Evolutionary conservation across 176 grass and related monocot species (phyloP).

Genomic region (Ananas comosus): DNA sequence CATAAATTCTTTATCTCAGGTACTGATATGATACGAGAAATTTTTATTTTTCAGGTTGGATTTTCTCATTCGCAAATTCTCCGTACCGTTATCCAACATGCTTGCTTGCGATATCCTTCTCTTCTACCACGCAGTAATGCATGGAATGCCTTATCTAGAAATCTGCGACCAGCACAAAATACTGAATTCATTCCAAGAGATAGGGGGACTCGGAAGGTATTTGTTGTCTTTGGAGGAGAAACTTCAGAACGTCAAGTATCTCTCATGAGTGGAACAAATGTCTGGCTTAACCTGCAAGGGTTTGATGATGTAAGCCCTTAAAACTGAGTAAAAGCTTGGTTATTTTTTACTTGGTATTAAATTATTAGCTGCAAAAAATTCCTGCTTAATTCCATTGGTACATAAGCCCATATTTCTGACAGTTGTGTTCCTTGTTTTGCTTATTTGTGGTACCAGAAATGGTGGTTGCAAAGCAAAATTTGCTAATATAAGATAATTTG

Average conservation of each 20-base stretch:
- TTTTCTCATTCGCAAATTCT: conserved; percentile 88
- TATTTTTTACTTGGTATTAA: not conserved
- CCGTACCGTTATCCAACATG: conserved; percentile 73
- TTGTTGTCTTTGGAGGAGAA: conserved; percentile 88
- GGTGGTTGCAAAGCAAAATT: not conserved
- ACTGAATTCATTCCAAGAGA: conserved; percentile 24
- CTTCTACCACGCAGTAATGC: conserved; percentile 46
- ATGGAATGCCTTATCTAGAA: conserved; percentile 61
- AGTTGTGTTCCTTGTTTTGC: not conserved
- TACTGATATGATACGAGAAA: not conserved
- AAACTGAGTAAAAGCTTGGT: conserved; percentile 6
- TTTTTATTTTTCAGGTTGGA: conserved; percentile 53
- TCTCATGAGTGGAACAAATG: conserved; percentile 97
- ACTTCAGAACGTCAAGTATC: conserved; percentile 97
- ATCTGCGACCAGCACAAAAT: conserved; percentile 28
- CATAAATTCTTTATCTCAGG: too few relatives aligned
- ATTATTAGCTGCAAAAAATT: not conserved
- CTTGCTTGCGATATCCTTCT: conserved; percentile 65
- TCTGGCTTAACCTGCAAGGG: conserved; percentile 90
- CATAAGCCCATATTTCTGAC: not conserved
- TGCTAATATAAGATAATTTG: not conserved
- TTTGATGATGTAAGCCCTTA: conserved; percentile 72
- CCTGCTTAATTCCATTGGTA: not conserved
- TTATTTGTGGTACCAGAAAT: not conserved
- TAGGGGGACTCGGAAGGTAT: conserved; percentile 46